Conservation (phyloP, 768 basidiomycete genomes). For the Leccinum broughii region DNA sequence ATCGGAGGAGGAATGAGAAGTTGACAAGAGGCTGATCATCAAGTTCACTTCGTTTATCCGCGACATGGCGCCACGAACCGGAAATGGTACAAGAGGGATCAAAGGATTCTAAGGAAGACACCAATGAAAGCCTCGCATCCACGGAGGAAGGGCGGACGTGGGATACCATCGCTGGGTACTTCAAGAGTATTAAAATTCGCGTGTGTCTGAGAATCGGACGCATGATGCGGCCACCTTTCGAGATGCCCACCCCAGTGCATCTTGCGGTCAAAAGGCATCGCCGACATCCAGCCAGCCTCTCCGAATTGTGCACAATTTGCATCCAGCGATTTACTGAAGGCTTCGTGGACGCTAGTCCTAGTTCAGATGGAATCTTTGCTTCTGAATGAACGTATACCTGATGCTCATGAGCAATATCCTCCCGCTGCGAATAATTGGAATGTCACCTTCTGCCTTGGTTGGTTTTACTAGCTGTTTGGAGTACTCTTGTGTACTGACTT, state of each 20-base stretch:
- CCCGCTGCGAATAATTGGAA: not conserved
- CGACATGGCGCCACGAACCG: not conserved
- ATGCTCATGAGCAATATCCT: not conserved
- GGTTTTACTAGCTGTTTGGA: too few relatives aligned
- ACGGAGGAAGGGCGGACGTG: not conserved
- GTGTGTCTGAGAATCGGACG: not conserved
- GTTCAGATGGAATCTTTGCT: not conserved
- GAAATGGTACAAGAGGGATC: not conserved
- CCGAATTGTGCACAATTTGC: not conserved
- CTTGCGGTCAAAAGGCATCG: not conserved
- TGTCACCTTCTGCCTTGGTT: not conserved
- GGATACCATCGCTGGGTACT: not conserved
- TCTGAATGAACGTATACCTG: not conserved
- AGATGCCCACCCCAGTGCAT: not conserved
- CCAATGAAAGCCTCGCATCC: not conserved
- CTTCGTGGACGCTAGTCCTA: not conserved
- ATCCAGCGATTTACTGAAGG: not conserved
- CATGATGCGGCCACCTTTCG: not conserved
- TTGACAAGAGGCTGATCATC: not conserved
- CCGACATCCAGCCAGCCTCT: not conserved
- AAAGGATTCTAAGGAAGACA: not conserved
- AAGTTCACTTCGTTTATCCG: too few relatives aligned
- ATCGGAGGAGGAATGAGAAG: not conserved
- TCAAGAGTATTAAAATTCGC: not conserved
- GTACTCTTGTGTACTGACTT: not conserved